These are phyloP conservation scores for Colletotrichum sp. DNA, from an alignment of 2,329 filamentous ascomycete species.

Conservation along the genomic window DNA sequence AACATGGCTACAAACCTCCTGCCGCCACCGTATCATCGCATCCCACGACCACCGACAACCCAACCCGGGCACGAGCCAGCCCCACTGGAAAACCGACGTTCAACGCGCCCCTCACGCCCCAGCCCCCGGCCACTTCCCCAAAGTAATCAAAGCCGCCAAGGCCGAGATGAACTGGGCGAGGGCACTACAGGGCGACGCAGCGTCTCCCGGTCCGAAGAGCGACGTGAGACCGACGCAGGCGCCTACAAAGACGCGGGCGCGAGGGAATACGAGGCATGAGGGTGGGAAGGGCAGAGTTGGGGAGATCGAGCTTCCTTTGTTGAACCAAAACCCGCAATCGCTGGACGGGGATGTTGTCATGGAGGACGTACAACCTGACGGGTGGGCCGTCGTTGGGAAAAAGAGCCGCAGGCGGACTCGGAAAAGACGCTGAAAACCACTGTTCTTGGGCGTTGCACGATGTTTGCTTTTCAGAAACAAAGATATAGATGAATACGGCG, in stretches of 20 bases:
- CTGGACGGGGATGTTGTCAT: neutral
- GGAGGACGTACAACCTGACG: neutral
- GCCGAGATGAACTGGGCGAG: neutral
- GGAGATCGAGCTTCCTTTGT: neutral
- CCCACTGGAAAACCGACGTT: neutral
- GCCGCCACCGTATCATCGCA: neutral
- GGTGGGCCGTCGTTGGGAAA: neutral
- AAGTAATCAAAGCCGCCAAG: neutral
- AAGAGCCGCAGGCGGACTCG: neutral
- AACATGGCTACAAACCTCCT: neutral
- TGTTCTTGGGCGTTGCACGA: neutral
- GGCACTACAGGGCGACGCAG: neutral
- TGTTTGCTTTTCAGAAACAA: neutral
- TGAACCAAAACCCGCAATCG: neutral
- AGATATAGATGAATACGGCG: fast-evolving
- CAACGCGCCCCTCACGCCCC: fast-evolving
- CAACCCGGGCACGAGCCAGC: too few relatives aligned
- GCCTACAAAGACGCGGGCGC: neutral
- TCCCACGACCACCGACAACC: neutral
- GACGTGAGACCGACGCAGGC: neutral
- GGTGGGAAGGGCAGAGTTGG: neutral
- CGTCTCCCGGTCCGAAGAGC: neutral
- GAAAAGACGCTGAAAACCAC: neutral
- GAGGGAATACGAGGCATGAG: too few relatives aligned
- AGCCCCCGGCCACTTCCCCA: neutral